A percentile compares a stretch with the other conserved stretches of the same genome.
Evolutionary conservation across 2,329 filamentous ascomycete genomes (phyloP).

Genomic region (Verticillium nubilum): DNA sequence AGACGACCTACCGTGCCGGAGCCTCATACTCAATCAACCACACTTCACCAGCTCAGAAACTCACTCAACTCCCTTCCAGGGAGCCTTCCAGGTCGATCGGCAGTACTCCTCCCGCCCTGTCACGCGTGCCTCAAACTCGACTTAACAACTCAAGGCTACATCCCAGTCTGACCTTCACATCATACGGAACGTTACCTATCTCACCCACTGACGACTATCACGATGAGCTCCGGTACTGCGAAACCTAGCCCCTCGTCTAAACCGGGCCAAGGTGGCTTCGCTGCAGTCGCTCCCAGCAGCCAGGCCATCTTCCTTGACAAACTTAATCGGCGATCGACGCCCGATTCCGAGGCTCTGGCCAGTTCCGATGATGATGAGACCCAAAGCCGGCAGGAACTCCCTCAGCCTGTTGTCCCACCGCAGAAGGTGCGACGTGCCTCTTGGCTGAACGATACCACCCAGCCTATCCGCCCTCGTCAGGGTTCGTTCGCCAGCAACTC

Average conservation of each 20-base stretch:
- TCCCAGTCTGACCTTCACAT: background rate
- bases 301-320: slow-evolving; percentile 69
- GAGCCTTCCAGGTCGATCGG: background rate
- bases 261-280: slow-evolving; percentile 39
- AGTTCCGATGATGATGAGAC: slow-evolving; percentile 93
- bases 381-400: slow-evolving; percentile 49
- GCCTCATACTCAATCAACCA: background rate
- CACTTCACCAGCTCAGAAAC: background rate
- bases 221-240: slow-evolving; percentile 45
- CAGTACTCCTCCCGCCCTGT: background rate
- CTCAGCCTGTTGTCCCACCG: slow-evolving; percentile 40
- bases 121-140: background rate
- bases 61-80: background rate
- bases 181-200: background rate
- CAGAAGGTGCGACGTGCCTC: slow-evolving; percentile 67
- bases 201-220: slow-evolving; percentile 13
- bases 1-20: background rate
- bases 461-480: slow-evolving; percentile 62
- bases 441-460: slow-evolving; percentile 80
- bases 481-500: slow-evolving; percentile 70
- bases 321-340: slow-evolving; percentile 74
- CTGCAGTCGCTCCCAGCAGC: slow-evolving; percentile 46
- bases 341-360: slow-evolving; percentile 87
- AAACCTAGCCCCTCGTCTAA: slow-evolving; percentile 48
- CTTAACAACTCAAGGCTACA: background rate